These are phyloP conservation scores for Carex arenaria DNA, from an alignment of 202 grass and related monocot genomes.

Conservation along the genomic window DNA sequence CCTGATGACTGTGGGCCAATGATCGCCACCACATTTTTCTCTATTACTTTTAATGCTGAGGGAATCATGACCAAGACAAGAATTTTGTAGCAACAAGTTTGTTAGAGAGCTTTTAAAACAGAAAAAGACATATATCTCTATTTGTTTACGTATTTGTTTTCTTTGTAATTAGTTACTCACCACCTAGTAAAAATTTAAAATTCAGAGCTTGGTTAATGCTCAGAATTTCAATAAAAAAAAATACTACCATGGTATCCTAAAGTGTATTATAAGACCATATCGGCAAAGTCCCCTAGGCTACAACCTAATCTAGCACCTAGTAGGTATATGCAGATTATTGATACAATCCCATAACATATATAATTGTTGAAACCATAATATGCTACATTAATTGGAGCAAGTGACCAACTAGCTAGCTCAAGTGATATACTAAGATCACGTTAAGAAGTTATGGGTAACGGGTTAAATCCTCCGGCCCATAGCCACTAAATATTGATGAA, in stretches of 20 bases:
- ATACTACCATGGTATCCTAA: not conserved
- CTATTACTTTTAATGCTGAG: constrained; percentile 75
- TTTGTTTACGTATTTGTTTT: not conserved
- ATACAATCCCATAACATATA: too few species aligned
- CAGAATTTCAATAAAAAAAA: not conserved
- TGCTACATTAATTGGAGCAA: not conserved
- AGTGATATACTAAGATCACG: not conserved
- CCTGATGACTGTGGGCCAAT: constrained; percentile 85
- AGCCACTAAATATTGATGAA: not conserved
- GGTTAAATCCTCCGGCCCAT: not conserved
- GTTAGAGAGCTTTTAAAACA: not conserved
- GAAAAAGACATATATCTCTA: not conserved
- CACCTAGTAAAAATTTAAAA: not conserved
- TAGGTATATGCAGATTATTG: too few species aligned
- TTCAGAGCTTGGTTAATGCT: not conserved
- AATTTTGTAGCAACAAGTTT: not conserved
- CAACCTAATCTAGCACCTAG: too few species aligned
- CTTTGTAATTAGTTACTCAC: not conserved
- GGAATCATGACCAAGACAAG: constrained; percentile 7
- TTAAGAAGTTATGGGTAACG: not conserved
- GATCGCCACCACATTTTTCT: constrained; percentile 63
- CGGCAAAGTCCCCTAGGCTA: too few species aligned
- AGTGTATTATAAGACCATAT: too few species aligned
- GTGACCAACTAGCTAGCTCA: not conserved
- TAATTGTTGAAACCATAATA: not conserved